phyloP scores from a whole-genome alignment of 495 filamentous ascomycete species.

The Hapsidospora chrysogenum region DNA sequence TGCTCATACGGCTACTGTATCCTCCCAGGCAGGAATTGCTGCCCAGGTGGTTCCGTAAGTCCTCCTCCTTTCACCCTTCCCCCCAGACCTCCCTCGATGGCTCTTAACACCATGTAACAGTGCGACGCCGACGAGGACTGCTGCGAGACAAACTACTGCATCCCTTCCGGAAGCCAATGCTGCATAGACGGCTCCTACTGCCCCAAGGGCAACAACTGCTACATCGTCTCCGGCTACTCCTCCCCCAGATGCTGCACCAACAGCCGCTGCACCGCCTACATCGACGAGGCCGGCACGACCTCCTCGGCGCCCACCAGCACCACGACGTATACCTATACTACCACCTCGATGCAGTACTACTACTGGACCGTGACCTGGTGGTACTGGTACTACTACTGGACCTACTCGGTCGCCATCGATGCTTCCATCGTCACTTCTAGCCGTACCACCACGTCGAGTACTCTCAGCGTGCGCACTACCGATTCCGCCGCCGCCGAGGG shows the following conservation, averaged over 20 bases:
- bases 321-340: constrained; percentile 1
- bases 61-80: no score
- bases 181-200: constrained; percentile 11
- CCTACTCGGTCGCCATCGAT: constrained; percentile 7
- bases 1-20: constrained; percentile 11
- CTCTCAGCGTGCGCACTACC: constrained; percentile 6
- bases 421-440: constrained; percentile 4
- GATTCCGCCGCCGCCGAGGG: constrained; percentile 4
- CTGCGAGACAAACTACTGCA: constrained; percentile 10
- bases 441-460: constrained; percentile 2
- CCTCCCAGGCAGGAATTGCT: constrained; percentile 7
- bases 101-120: no score
- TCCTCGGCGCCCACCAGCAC: neutral
- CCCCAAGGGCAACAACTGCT: constrained; percentile 11
- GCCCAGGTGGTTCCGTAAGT: no score
- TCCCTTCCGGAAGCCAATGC: constrained; percentile 10
- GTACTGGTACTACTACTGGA: constrained; percentile 10
- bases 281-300: constrained; percentile 2
- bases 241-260: constrained; percentile 4
- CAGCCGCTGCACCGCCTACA: constrained; percentile 4
- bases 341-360: constrained; percentile 1
- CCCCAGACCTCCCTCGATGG: no score
- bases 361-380: constrained; percentile 5
- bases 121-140: constrained; percentile 10
- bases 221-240: constrained; percentile 1